These are phyloP conservation scores for Pezicula neosporulosa DNA, from an alignment of 2,329 filamentous ascomycete genomes.

Conservation along the genomic window DNA sequence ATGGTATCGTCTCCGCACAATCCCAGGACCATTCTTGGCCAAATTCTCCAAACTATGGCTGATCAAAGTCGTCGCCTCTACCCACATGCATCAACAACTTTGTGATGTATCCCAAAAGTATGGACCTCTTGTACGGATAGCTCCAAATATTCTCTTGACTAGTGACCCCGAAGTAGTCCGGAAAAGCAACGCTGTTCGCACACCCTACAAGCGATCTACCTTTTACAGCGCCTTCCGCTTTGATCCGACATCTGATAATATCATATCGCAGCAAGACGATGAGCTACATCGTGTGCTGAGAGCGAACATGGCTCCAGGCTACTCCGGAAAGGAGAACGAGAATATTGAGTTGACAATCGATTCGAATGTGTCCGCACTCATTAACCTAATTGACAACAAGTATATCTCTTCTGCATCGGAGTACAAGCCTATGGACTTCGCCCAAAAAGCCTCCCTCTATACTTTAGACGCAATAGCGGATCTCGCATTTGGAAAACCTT, in stretches of 20 bases:
- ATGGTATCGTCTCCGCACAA: slow-evolving; percentile 13
- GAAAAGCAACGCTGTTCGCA: slow-evolving; percentile 33
- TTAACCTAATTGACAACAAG: slow-evolving; percentile 43
- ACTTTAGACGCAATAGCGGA: no score
- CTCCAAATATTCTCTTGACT: slow-evolving; percentile 35
- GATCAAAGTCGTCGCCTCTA: background rate
- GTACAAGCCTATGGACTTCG: no score
- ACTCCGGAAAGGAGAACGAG: slow-evolving; percentile 47
- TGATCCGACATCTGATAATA: slow-evolving; percentile 47
- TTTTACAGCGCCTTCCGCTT: slow-evolving; percentile 48
- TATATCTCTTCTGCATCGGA: slow-evolving; percentile 33
- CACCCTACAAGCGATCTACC: slow-evolving; percentile 30
- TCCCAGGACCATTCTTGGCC: slow-evolving; percentile 14
- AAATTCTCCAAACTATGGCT: slow-evolving; percentile 16
- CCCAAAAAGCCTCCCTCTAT: no score
- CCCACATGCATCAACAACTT: background rate
- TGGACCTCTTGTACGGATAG: slow-evolving; percentile 33
- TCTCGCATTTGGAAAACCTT: no score
- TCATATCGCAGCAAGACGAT: slow-evolving; percentile 46
- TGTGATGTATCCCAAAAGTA: background rate
- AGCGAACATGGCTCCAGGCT: slow-evolving; percentile 48
- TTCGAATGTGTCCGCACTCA: slow-evolving; percentile 38
- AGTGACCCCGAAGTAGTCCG: slow-evolving; percentile 36
- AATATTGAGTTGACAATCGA: slow-evolving; percentile 46
- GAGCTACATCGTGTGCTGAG: slow-evolving; percentile 37